These are phyloP conservation scores for Bruguiera hainesii DNA, from an alignment of 441 rosid genomes.

Conservation along the genomic window DNA sequence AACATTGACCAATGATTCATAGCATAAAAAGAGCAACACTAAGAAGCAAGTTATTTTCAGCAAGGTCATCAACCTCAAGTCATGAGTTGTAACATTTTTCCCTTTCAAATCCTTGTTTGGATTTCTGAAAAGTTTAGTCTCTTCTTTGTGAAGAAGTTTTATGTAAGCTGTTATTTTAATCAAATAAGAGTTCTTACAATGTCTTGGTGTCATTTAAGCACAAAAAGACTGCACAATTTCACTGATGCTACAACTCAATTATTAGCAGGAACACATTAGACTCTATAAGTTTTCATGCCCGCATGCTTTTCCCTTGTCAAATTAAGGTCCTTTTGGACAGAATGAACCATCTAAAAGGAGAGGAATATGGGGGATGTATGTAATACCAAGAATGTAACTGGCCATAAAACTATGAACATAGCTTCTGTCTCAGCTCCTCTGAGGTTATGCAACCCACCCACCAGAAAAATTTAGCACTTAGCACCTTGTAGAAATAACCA, in stretches of 20 bases:
- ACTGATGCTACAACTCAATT: not conserved
- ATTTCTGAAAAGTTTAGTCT: not conserved
- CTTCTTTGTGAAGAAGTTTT: no score
- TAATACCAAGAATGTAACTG: not conserved
- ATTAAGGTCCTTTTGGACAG: not conserved
- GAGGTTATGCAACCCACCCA: slow-evolving; percentile 1
- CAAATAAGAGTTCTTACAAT: not conserved
- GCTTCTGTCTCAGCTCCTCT: not conserved
- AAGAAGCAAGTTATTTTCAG: not conserved
- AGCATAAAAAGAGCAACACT: not conserved
- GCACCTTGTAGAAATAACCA: slow-evolving; percentile 11
- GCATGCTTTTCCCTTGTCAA: not conserved
- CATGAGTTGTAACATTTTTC: no score
- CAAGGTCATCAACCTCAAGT: not conserved
- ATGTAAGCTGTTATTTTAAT: not conserved
- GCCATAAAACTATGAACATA: not conserved
- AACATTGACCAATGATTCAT: not conserved
- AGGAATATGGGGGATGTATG: not conserved
- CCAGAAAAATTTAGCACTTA: slow-evolving; percentile 6
- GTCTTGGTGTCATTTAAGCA: not conserved
- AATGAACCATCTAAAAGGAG: not conserved
- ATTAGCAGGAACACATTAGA: not conserved
- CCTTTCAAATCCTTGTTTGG: not conserved
- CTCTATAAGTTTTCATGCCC: not conserved
- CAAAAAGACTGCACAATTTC: no score